Conservation (phyloP, 495 filamentous ascomycete genomes). For the Eremomyces bilateralis region DNA sequence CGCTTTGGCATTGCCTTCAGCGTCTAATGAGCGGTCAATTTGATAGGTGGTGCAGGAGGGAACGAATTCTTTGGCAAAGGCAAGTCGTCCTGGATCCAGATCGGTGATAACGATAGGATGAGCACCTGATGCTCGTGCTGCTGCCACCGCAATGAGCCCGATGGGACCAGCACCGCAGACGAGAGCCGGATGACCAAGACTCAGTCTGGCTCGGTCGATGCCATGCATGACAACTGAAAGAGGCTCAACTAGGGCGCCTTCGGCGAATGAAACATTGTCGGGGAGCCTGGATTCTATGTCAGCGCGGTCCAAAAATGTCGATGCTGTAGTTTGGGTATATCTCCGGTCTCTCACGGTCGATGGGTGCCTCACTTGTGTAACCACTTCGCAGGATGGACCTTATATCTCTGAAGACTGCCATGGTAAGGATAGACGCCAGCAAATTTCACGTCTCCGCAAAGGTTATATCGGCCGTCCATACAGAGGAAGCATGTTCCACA, state of each 20-base stretch:
- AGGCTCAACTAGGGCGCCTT: constrained; percentile 29
- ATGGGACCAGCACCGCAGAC: constrained; percentile 30
- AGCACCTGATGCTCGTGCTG: constrained; percentile 36
- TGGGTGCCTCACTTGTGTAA: constrained; percentile 19
- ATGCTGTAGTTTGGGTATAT: constrained; percentile 5
- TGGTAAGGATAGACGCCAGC: constrained; percentile 36
- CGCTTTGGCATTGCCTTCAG: constrained; percentile 27
- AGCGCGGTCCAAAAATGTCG: not conserved
- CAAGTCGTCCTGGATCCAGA: constrained; percentile 29
- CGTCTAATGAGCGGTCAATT: constrained; percentile 23
- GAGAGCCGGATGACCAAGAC: constrained; percentile 20
- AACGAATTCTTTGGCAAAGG: constrained; percentile 36
- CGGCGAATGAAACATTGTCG: constrained; percentile 21
- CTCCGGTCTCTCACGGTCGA: not conserved
- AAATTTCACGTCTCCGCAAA: constrained; percentile 26
- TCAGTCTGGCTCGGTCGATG: constrained; percentile 18
- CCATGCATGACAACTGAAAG: constrained; percentile 26
- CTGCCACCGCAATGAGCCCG: constrained; percentile 26
- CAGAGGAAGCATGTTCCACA: constrained; percentile 27
- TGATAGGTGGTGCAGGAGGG: constrained; percentile 31
- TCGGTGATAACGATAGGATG: constrained; percentile 44
- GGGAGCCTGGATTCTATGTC: constrained; percentile 16
- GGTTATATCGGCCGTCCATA: constrained; percentile 25
- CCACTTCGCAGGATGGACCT: constrained; percentile 26
- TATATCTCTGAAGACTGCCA: constrained; percentile 36